phyloP scores from a whole-genome alignment of 192 early-diverging fungal genomes.

The Coemansia sp. region DNA sequence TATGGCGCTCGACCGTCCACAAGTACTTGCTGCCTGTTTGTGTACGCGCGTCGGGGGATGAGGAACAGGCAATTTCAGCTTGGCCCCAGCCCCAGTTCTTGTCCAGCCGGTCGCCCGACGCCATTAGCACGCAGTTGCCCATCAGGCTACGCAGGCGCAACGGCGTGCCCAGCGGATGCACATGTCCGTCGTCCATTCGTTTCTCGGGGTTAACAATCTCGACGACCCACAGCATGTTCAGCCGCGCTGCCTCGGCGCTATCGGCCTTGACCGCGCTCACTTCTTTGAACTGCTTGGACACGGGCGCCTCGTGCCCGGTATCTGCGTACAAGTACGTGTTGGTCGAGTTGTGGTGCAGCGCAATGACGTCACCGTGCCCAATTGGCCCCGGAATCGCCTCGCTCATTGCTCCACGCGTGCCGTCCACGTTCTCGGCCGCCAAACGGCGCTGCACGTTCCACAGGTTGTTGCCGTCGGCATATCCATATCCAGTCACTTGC shows the following conservation, averaged over 20 bases:
- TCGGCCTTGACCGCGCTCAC: conserved; percentile 52
- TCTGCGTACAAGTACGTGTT: conserved; percentile 61
- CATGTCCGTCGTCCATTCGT: conserved; percentile 51
- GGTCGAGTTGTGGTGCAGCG: conserved; percentile 67
- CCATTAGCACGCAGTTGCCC: conserved; percentile 70
- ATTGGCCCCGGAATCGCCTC: conserved; percentile 56
- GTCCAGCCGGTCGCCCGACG: conserved; percentile 75
- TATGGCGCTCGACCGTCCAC: conserved; percentile 94
- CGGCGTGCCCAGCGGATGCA: conserved; percentile 60
- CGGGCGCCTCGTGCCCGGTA: conserved; percentile 59
- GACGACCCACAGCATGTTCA: conserved; percentile 85
- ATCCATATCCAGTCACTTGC: conserved; percentile 80
- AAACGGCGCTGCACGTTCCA: conserved; percentile 58
- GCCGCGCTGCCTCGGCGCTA: conserved; percentile 24
- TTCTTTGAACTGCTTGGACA: conserved; percentile 65
- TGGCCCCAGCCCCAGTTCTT: conserved; percentile 88
- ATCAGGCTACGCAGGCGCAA: conserved; percentile 73
- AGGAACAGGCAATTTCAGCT: conserved; percentile 88
- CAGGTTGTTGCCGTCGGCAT: conserved; percentile 84
- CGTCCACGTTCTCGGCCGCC: conserved; percentile 16
- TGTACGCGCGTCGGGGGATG: background rate
- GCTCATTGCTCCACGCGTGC: background rate
- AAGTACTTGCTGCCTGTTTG: conserved; percentile 36
- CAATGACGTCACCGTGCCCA: conserved; percentile 70
- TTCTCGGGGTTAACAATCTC: conserved; percentile 65